Percentiles rank a stretch among this genome's conserved stretches.
phyloP scores from a whole-genome alignment of 345 rosid genomes.

The Limnanthes douglasii region DNA sequence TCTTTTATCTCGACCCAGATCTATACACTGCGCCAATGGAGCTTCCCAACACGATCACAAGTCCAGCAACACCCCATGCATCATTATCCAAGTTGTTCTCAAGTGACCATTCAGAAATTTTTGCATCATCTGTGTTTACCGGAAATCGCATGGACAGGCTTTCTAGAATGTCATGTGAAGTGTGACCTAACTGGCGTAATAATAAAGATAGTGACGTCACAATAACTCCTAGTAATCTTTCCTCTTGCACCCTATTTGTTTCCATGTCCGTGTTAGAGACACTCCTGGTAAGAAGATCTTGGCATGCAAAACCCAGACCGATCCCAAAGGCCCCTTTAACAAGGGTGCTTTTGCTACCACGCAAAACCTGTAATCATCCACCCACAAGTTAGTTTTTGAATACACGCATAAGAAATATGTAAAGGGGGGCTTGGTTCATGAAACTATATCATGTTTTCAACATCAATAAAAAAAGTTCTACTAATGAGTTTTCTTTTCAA shows the following conservation, averaged over 20 bases:
- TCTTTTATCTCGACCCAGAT: constrained; percentile 66
- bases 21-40: constrained; percentile 58
- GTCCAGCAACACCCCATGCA: constrained; percentile 88
- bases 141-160: constrained; percentile 31
- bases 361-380: constrained; percentile 49
- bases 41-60: constrained; percentile 72
- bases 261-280: constrained; percentile 30
- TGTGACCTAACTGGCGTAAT: constrained; percentile 25
- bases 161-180: constrained; percentile 32
- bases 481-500: too few relatives aligned
- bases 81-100: constrained; percentile 63
- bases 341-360: constrained; percentile 62
- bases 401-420: too few relatives aligned
- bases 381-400: constrained; percentile 4
- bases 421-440: too few relatives aligned
- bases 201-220: constrained; percentile 33
- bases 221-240: constrained; percentile 40
- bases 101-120: constrained; percentile 22
- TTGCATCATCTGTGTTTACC: constrained; percentile 12
- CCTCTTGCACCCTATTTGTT: constrained; percentile 43
- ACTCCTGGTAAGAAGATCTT: constrained; percentile 51
- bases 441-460: too few relatives aligned
- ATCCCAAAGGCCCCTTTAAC: constrained; percentile 91
- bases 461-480: too few relatives aligned
- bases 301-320: constrained; percentile 80